Conservation (phyloP, 1,284 basidiomycete species). For the Malassezia nana region DNA sequence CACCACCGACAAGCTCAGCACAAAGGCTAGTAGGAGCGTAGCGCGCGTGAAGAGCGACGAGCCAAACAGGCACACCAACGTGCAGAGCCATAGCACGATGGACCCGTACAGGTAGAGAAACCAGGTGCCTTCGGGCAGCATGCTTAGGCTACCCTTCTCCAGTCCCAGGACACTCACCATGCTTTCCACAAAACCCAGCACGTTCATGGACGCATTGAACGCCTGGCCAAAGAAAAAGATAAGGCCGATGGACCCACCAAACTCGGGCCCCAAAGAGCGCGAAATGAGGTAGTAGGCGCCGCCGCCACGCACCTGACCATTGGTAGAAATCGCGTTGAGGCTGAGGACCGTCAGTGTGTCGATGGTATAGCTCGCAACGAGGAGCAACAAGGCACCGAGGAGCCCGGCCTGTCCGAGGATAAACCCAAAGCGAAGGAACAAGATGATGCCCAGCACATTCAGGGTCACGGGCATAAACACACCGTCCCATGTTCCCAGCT, state of each 20-base stretch:
- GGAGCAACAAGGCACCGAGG: conserved; percentile 36
- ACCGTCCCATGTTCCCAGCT: conserved; percentile 46
- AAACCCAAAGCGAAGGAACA: conserved; percentile 47
- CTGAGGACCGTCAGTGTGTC: conserved; percentile 45
- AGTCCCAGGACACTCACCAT: conserved; percentile 40
- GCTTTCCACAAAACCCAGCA: conserved; percentile 45
- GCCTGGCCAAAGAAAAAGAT: conserved; percentile 46
- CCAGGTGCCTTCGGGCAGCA: conserved; percentile 44
- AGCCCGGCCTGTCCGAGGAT: conserved; percentile 45
- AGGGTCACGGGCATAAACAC: conserved; percentile 47
- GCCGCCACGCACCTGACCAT: conserved; percentile 46
- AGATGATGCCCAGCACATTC: conserved; percentile 46
- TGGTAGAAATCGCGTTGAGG: conserved; percentile 45
- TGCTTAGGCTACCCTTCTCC: conserved; percentile 22
- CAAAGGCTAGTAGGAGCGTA: conserved; percentile 36
- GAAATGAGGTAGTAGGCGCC: conserved; percentile 48
- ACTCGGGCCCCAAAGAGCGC: conserved; percentile 45
- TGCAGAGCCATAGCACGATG: conserved; percentile 33
- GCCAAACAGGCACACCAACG: conserved; percentile 42
- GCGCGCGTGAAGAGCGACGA: conserved; percentile 41
- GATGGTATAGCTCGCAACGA: conserved; percentile 39
- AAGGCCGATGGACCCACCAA: conserved; percentile 46
- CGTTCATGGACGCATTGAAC: conserved; percentile 46
- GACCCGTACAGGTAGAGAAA: conserved; percentile 42
- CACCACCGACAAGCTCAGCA: conserved; percentile 35